Conservation (phyloP, 225 moss, liverwort and hornwort genomes). For the Climacium dendroides region DNA sequence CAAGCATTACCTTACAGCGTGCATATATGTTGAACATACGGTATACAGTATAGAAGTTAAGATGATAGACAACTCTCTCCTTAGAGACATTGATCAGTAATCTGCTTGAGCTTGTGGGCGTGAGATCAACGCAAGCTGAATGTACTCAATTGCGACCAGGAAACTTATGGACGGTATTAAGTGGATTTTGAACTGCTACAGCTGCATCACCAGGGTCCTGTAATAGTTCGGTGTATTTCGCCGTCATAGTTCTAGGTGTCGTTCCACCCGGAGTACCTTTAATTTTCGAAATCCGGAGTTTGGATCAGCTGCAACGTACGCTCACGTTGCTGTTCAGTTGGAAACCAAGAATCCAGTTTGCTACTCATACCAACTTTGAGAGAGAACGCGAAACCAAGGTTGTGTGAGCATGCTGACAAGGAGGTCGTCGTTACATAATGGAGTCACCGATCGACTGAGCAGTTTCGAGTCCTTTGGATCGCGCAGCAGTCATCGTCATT, state of each 20-base stretch:
- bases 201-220: constrained; percentile 30
- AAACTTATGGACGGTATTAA: constrained; percentile 28
- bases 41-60: background rate
- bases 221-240: background rate
- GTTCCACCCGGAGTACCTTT: background rate
- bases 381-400: background rate
- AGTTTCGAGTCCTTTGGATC: background rate
- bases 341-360: background rate
- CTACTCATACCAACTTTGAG: background rate
- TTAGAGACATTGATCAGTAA: background rate
- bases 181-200: constrained; percentile 37
- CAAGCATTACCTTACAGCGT: background rate
- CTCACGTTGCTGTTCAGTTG: background rate
- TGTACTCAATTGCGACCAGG: constrained; percentile 4
- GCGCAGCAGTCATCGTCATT: background rate
- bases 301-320: background rate
- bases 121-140: background rate
- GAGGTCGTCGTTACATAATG: constrained; percentile 1
- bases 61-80: background rate
- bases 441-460: background rate
- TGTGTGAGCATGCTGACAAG: constrained; percentile 12
- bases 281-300: background rate
- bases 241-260: background rate
- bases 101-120: background rate
- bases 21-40: background rate